These are phyloP conservation scores for Fusarium concolor DNA, from an alignment of 2,329 filamentous ascomycete genomes.

Conservation along the genomic window DNA sequence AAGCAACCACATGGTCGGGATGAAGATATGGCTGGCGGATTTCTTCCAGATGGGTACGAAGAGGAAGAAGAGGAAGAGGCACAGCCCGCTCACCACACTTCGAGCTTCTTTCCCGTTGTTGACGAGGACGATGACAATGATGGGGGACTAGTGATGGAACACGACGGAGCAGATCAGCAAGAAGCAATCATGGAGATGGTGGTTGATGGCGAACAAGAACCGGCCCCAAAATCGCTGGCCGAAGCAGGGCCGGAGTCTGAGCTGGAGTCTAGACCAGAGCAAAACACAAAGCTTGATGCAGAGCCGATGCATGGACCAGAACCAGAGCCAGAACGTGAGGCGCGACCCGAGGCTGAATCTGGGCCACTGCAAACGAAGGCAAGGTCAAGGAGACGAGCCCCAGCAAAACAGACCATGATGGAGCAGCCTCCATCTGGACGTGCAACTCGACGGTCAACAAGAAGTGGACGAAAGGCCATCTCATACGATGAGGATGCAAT, in stretches of 20 bases:
- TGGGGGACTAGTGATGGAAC: constrained; percentile 52
- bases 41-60: constrained; percentile 68
- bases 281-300: not conserved
- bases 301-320: not conserved
- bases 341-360: constrained; percentile 10
- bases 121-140: constrained; percentile 57
- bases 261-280: not conserved
- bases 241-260: constrained; percentile 1
- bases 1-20: constrained; percentile 49
- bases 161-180: constrained; percentile 19
- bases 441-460: constrained; percentile 36
- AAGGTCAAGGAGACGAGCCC: constrained; percentile 10
- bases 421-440: not conserved
- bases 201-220: constrained; percentile 5
- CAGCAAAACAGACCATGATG: constrained; percentile 5
- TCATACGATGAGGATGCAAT: constrained; percentile 28
- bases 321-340: not conserved
- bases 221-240: not conserved
- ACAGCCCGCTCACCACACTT: constrained; percentile 49
- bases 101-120: constrained; percentile 61
- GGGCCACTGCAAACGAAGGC: constrained; percentile 6
- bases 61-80: constrained; percentile 57
- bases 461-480: constrained; percentile 25
- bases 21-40: constrained; percentile 70
- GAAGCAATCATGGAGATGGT: not conserved